Evolutionary conservation across 2,329 filamentous ascomycete species (phyloP), one percentile per base, ranked within the genome.

Genomic region (Penicillium sp.): DNA sequence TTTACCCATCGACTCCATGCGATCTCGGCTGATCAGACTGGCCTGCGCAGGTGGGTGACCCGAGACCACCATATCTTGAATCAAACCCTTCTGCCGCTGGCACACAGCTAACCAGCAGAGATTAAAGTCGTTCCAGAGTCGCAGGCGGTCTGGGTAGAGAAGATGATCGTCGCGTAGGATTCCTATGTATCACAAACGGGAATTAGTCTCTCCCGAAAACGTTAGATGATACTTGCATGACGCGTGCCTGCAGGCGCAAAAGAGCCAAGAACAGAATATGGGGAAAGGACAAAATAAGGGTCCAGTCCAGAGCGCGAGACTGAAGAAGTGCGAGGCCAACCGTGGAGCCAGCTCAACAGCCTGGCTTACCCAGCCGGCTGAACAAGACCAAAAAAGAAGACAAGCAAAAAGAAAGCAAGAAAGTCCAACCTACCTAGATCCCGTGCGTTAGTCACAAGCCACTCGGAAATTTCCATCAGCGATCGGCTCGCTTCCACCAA

Each of bases 111-210:
- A 77, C 91, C 91, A 97, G 43, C 87, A 89, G 43, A 87, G 78
- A 65, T 98, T 97, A 71, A 97, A 95, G 53, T 96, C 86, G 56
- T 86, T 83, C 93, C 93, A 98, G 5, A 97, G 72, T 59, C 84
- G 83, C 51, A 95, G 78, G 39, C 89, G 83, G 54, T 93, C 84
- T 40, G 76, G 70, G 59, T 93, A 82, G 40, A 87, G 77, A 37
- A 76, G 75, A 59, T 86, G 80, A 63, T 95, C 85, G 70, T 97
- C 90, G 58, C 84, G 81, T 51, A 86, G 83, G 56, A 97, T 80
- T 43, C 88, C 89, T 95, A 68, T 48, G 60, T 54, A 49, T 45
- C 39, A 51, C 29, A 50, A 43, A 48, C 50, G 37, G 18, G 32
- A 34, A 50, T 58, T 54, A 54, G 48, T 39, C 42, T 50, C 43